phyloP scores from a whole-genome alignment of 139 green algal genomes.

The Closterium sp. region DNA sequence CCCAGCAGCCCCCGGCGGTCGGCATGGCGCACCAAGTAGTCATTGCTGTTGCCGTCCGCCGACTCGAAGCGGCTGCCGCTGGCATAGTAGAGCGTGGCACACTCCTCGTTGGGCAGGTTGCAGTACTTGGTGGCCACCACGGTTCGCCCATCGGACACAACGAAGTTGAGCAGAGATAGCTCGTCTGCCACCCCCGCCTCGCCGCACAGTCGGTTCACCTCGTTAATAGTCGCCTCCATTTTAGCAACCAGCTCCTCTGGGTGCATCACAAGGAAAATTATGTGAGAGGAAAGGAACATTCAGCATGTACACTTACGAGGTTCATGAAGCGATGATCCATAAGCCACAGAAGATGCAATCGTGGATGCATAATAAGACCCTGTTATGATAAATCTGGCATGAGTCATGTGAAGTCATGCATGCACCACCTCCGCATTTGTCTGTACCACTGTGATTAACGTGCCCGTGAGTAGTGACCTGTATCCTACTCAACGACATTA shows the following conservation, averaged over 20 bases:
- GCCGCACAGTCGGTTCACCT: conserved; percentile 45
- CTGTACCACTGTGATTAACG: no score
- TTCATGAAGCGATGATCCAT: no score
- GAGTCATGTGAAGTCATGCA: no score
- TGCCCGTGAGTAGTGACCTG: no score
- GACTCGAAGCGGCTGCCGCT: conserved; percentile 62
- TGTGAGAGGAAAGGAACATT: no score
- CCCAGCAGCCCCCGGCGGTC: conserved; percentile 69
- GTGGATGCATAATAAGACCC: no score
- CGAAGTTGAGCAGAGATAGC: conserved; percentile 83
- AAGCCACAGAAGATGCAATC: no score
- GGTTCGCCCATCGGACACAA: conserved; percentile 79
- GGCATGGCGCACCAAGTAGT: conserved; percentile 75
- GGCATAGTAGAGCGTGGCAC: conserved; percentile 90
- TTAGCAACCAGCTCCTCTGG: conserved; percentile 27
- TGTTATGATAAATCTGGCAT: no score
- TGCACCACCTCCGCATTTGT: no score
- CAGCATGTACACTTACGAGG: no score
- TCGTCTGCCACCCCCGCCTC: conserved; percentile 38
- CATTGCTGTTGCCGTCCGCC: conserved; percentile 29
- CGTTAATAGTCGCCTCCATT: conserved; percentile 56
- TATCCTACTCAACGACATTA: no score
- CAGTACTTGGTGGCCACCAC: conserved; percentile 86
- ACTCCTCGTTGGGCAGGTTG: conserved; percentile 48
- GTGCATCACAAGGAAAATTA: not conserved